Conservation (phyloP, 2,329 filamentous ascomycete genomes). For the Fusarium liriodendri region DNA sequence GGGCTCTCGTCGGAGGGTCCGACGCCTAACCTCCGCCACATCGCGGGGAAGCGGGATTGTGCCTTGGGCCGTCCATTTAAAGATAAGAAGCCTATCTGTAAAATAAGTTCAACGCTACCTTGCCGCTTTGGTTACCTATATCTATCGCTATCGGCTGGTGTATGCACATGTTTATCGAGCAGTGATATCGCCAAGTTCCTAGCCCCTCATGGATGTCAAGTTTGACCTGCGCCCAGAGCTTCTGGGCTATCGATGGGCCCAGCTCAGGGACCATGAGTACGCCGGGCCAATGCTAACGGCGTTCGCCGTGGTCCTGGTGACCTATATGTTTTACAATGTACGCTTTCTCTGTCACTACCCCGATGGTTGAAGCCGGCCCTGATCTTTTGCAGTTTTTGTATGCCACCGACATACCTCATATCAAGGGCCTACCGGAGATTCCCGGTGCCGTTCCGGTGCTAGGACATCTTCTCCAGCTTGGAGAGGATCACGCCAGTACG, state of each 20-base stretch:
- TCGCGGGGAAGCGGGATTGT: not conserved
- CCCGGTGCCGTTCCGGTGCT: conserved; percentile 68
- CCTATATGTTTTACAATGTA: not conserved
- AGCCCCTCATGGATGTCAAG: not conserved
- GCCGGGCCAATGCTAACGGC: not conserved
- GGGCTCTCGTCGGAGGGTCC: not conserved
- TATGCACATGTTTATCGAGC: not conserved
- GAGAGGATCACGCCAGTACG: conserved; percentile 64
- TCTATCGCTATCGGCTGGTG: not conserved
- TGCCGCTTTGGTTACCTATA: not conserved
- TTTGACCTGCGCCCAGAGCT: not conserved
- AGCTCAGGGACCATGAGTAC: not conserved
- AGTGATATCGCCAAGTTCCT: not conserved
- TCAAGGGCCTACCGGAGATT: conserved; percentile 70
- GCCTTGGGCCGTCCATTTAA: not conserved
- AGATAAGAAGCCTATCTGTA: not conserved
- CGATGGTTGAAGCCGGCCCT: not conserved
- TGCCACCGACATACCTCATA: conserved; percentile 67
- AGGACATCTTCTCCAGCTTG: conserved; percentile 71
- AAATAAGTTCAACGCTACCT: not conserved
- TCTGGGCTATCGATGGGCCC: not conserved
- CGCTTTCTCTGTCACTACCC: not conserved
- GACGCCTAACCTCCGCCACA: not conserved
- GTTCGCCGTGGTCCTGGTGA: not conserved
- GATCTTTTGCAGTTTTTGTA: conserved; percentile 45